Base-by-base conservation (phyloP, 148 eudicot species). In the Talinum fruticosum region DNA sequence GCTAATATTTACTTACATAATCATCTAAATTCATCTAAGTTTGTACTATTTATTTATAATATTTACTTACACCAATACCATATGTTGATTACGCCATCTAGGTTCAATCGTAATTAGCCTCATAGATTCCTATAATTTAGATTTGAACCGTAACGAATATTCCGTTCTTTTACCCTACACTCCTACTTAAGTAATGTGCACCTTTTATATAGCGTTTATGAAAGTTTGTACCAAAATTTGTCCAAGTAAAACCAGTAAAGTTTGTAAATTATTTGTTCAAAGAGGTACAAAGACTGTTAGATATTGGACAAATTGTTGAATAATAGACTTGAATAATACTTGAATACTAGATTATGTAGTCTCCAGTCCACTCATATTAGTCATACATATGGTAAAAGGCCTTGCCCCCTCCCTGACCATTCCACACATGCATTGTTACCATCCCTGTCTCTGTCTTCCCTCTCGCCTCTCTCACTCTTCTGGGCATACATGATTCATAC, bases 341-440 rank as follows among this genome's bases (percentile, higher is more conserved):
- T 65, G 36, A 30, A 30, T 65, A n/a, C n/a, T 65, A 21, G 14
- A n/a, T 62, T 29, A 18, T 30, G 10, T 67, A 23, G n/a, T 34
- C 71, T 34, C 24, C 28, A 69, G 72, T 69, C 72, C 49, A 69
- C 47, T 33, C 70, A 34, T n/a, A 23, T 16, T 2, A 65, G 15
- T 12, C 45, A 41, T 8, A 16, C 71, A 34, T 33, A 67, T 30
- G n/a, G 37, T 67, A 21, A 66, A 12, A 0, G 37, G 36, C 32
- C 54, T 29, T 68, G 47, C 70, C 51, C 79, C 49, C 26, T 45
- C 82, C 70, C 76, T 78, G 69, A 53, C 75, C 73, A 68, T 66
- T 67, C 73, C 86, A 76, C 88, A 80, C 84, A 83, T 78, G 83
- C 79, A 12, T 59, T 78, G 80, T 15, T 66, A 71, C 81, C 15